Conservation (phyloP, 2,329 filamentous ascomycete species). For the Calonectria naviculata region DNA sequence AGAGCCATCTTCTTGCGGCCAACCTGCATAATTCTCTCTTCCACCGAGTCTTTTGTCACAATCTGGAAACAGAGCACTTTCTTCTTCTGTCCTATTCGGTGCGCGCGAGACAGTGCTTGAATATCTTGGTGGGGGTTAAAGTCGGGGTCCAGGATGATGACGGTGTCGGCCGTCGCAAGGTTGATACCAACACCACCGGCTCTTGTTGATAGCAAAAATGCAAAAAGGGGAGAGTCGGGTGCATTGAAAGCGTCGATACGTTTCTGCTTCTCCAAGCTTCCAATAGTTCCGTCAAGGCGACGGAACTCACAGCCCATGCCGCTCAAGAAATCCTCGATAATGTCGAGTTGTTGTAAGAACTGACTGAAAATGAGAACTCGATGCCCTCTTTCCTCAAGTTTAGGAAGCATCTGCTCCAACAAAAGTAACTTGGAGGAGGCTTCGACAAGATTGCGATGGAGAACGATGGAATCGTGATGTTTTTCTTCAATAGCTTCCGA, state of each 20-base stretch:
- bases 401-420: constrained; percentile 86
- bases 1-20: constrained; percentile 96
- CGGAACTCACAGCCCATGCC: constrained; percentile 79
- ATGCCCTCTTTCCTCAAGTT: constrained; percentile 85
- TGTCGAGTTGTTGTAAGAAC: constrained; percentile 87
- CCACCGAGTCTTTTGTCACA: constrained; percentile 87
- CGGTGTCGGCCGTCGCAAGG: constrained; percentile 94
- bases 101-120: constrained; percentile 92
- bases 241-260: constrained; percentile 95
- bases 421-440: constrained; percentile 91
- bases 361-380: constrained; percentile 96
- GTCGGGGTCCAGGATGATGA: constrained; percentile 96
- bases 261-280: constrained; percentile 89
- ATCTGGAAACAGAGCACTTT: constrained; percentile 97
- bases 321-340: constrained; percentile 90
- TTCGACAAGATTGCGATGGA: constrained; percentile 87
- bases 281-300: constrained; percentile 87
- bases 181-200: constrained; percentile 98
- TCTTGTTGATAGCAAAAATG: constrained; percentile 91
- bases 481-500: constrained; percentile 90
- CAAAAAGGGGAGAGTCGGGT: constrained; percentile 84
- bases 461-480: constrained; percentile 67
- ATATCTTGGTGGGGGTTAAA: constrained; percentile 99
- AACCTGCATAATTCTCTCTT: constrained; percentile 97
- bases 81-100: constrained; percentile 95